A percentile compares a stretch with the other conserved stretches of the same genome.
phyloP scores from a whole-genome alignment of 75 land plant genomes.

The Picea glauca region DNA sequence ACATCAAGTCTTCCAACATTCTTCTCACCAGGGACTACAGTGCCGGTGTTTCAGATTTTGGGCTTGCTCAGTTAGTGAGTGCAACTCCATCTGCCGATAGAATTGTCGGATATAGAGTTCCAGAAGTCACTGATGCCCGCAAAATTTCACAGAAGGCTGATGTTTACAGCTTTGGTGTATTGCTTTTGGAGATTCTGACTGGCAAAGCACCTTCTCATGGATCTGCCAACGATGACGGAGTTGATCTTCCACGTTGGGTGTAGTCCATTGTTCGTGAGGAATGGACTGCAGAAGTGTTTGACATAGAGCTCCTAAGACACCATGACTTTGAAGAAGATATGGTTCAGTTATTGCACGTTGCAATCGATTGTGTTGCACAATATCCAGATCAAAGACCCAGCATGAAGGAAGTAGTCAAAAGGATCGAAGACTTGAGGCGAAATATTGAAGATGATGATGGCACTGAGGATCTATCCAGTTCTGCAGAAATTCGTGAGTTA shows the following conservation, averaged over 20 bases:
- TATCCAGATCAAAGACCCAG: conserved; percentile 63
- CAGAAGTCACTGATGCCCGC: conserved; percentile 73
- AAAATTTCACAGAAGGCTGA: conserved; percentile 74
- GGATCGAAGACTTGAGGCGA: conserved; percentile 34
- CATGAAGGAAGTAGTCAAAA: conserved; percentile 42
- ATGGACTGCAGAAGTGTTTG: conserved; percentile 81
- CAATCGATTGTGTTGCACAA: conserved; percentile 46
- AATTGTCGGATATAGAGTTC: conserved; percentile 73
- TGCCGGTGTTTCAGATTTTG: conserved; percentile 70
- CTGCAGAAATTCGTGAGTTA: not conserved
- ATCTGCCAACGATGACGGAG: conserved; percentile 58
- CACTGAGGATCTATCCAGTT: not conserved
- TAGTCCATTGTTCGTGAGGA: conserved; percentile 72
- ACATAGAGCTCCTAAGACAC: conserved; percentile 66
- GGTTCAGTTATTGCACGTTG: conserved; percentile 61
- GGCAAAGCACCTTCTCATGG: conserved; percentile 63
- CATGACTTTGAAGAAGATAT: conserved; percentile 71
- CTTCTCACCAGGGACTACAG: conserved; percentile 40
- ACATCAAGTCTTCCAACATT: too few species aligned
- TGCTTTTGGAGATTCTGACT: conserved; percentile 76
- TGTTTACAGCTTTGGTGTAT: conserved; percentile 83
- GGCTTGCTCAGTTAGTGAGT: conserved; percentile 46
- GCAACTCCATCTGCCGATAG: conserved; percentile 38
- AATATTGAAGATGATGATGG: not conserved
- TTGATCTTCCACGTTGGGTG: conserved; percentile 85